phyloP scores from a whole-genome alignment of 495 filamentous ascomycete genomes.

The Penicillium longicatenatum region DNA sequence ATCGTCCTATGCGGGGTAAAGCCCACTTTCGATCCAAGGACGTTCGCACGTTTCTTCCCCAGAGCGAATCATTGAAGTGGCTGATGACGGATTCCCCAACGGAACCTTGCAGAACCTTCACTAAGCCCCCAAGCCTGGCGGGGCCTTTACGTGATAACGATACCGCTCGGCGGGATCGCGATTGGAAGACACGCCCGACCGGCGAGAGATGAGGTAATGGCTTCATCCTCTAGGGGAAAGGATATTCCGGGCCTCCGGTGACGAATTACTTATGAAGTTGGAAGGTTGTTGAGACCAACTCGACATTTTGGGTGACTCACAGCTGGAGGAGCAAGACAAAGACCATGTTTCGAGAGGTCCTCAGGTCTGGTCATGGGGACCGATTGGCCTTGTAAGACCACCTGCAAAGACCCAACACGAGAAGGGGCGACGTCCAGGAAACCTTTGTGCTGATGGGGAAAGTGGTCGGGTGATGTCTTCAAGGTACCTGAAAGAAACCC shows the following conservation, averaged over 20 bases:
- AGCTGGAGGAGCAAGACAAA: neutral
- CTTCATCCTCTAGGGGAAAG: constrained; percentile 5
- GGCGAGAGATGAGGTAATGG: constrained; percentile 24
- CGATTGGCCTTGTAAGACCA: neutral
- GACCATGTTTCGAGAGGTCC: neutral
- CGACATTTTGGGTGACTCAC: neutral
- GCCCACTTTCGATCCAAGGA: constrained; percentile 4
- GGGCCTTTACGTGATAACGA: constrained; percentile 32
- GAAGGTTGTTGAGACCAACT: neutral
- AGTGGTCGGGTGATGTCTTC: constrained; percentile 6
- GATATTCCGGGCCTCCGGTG: constrained; percentile 4
- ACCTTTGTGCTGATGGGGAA: constrained; percentile 1
- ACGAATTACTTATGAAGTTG: neutral
- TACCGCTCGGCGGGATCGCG: constrained; percentile 21
- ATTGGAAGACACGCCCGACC: constrained; percentile 33
- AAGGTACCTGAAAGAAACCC: neutral
- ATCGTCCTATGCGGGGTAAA: constrained; percentile 30
- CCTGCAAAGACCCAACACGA: neutral
- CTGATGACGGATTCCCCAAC: neutral
- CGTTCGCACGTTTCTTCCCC: constrained; percentile 8
- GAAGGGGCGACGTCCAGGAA: neutral
- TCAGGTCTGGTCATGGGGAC: neutral
- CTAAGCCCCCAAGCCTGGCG: constrained; percentile 11
- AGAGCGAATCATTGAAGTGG: constrained; percentile 11
- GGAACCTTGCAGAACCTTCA: constrained; percentile 1